Evolutionary conservation across 208 protist genomes (phyloP), one percentile per base, ranked within the genome.

Genomic region (Leishmania lainsoni): DNA sequence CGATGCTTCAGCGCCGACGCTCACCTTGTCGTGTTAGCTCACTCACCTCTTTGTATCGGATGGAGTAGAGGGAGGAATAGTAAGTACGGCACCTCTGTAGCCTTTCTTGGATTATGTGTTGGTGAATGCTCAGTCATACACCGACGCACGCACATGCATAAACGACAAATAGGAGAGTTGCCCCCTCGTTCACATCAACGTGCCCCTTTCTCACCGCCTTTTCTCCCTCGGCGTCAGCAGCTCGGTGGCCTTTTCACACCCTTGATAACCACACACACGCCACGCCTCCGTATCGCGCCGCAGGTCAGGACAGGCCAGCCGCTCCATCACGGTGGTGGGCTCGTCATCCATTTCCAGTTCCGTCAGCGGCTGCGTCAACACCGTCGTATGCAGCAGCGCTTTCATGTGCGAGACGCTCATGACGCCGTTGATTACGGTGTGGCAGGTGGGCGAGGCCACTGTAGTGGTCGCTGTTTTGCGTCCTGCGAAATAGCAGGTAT

Each of bases 211-310:
- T 29, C 61, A 0, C 5, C 2, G 8, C 68, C 26, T 3, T 49
- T 16, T n/a, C 26, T 73, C 20, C 10, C 45, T 54, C 20, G 22
- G 20, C 39, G 9, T 32, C 45, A 49, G 68, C 2, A 73, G 6
- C 35, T 52, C 45, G 9, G 39, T 17, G 8, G 22, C 26, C 45
- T 52, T 48, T 10, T 51, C 45, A 92, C 12, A 95, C 87, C 79
- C 92, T 88, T 20, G 86, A 83, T 29, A 96, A 78, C 91, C 90
- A 95, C 70, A 86, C n/a, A n/a, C 83, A 39, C 89, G 90, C 93
- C 93, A 96, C 72, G 85, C 87, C 61, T 89, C 81, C 26, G 89
- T 89, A 4, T 94, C 93, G 56, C 84, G 84, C 29, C 81, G 79
- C 65, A 96, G 84, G 83, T 96, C 93, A n/a, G 87, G 81, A 54